Conservation (phyloP, 768 basidiomycete species). For the Coprinopsis sp. region DNA sequence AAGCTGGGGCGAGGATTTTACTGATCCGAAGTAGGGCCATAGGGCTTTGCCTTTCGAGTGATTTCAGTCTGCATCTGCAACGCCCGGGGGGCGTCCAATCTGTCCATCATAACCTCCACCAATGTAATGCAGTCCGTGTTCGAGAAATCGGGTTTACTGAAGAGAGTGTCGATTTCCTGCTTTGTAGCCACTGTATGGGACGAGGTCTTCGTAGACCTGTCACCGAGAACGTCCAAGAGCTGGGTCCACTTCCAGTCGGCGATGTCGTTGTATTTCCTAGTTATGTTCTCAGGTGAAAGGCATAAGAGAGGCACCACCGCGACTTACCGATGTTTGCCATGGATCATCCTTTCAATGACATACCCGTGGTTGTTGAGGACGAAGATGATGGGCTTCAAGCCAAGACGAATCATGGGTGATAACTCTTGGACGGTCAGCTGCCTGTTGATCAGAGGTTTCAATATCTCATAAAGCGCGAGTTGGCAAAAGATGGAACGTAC, state of each 20-base stretch:
- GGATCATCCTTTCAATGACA: constrained; percentile 79
- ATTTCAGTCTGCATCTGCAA: constrained; percentile 54
- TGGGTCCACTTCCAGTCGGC: constrained; percentile 71
- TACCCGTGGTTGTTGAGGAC: constrained; percentile 80
- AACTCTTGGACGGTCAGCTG: constrained; percentile 81
- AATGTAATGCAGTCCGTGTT: constrained; percentile 66
- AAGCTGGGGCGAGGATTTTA: too few species aligned
- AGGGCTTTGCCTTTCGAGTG: constrained; percentile 46
- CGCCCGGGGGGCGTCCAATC: constrained; percentile 64
- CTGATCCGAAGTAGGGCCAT: too few species aligned
- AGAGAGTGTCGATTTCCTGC: constrained; percentile 58
- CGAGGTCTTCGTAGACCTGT: constrained; percentile 41
- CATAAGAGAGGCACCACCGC: background rate
- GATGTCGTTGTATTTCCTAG: constrained; percentile 81
- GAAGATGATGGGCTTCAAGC: constrained; percentile 79
- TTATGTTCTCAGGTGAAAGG: background rate
- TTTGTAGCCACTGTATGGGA: constrained; percentile 69
- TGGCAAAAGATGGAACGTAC: constrained; percentile 34
- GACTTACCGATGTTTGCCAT: constrained; percentile 52
- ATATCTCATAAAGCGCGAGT: background rate
- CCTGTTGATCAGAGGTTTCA: constrained; percentile 30
- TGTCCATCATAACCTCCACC: constrained; percentile 76
- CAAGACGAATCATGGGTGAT: constrained; percentile 73
- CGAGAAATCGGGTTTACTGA: constrained; percentile 60
- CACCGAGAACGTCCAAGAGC: constrained; percentile 58